phyloP scores from a whole-genome alignment of 257 asterid genomes.

The Solanum lignicaule region DNA sequence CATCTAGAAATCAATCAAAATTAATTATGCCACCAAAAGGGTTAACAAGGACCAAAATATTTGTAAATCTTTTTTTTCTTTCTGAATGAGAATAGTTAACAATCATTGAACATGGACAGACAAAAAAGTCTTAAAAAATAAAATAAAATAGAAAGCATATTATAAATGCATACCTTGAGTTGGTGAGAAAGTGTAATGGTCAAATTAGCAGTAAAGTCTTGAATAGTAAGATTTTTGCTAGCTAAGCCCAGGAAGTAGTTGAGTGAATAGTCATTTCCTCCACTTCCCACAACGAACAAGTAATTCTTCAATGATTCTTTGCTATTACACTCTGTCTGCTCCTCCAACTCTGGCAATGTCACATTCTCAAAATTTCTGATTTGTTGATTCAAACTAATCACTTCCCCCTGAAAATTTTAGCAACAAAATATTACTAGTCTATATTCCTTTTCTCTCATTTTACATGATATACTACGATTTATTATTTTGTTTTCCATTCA shows the following conservation, averaged over 20 bases:
- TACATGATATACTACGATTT: not conserved
- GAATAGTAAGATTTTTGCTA: conserved; percentile 26
- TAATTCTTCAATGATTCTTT: conserved; percentile 10
- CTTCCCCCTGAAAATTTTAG: conserved; percentile 33
- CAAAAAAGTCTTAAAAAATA: no score
- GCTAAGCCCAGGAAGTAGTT: conserved; percentile 40
- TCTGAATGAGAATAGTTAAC: not conserved
- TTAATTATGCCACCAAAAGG: no score
- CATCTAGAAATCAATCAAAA: no score
- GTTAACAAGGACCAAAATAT: no score
- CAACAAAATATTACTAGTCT: not conserved
- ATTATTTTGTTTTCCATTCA: not conserved
- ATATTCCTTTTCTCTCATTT: not conserved
- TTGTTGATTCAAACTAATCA: conserved; percentile 43
- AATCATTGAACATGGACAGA: not conserved
- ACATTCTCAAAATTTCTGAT: conserved; percentile 46
- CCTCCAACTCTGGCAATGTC: conserved; percentile 44
- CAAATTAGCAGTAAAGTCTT: conserved; percentile 46
- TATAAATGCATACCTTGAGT: conserved; percentile 35
- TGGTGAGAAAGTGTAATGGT: conserved; percentile 33
- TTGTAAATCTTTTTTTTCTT: not conserved
- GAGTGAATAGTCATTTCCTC: conserved; percentile 70
- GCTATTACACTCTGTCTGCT: conserved; percentile 14
- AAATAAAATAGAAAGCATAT: not conserved
- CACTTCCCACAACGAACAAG: conserved; percentile 59